These are phyloP conservation scores for Fusarium austroafricanum DNA, from an alignment of 2,329 filamentous ascomycete genomes.

Conservation along the genomic window DNA sequence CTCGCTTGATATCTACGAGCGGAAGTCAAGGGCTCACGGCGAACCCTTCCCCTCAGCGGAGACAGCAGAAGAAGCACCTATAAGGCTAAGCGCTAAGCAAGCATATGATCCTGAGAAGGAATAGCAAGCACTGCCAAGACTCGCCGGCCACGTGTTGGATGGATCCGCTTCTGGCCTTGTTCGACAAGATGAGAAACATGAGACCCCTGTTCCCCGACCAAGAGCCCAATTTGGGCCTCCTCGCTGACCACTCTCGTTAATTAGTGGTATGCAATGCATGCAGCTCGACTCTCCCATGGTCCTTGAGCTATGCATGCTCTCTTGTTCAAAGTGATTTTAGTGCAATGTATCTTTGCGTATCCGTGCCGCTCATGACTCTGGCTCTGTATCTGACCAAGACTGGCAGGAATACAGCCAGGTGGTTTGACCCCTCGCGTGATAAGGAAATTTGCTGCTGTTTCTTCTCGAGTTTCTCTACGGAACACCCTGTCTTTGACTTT, in stretches of 20 bases:
- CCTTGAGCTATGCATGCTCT: constrained; percentile 4
- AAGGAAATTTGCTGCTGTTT: background rate
- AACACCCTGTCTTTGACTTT: background rate
- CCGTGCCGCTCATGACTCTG: constrained; percentile 12
- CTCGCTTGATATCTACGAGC: background rate
- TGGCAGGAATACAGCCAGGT: background rate
- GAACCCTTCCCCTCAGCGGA: constrained; percentile 4
- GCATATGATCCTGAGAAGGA: constrained; percentile 11
- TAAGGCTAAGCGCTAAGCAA: constrained; percentile 28
- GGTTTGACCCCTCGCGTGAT: background rate
- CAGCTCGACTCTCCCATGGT: constrained; percentile 21
- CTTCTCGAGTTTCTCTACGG: background rate
- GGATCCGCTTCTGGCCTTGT: constrained; percentile 41
- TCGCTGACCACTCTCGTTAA: constrained; percentile 27
- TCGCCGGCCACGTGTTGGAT: constrained; percentile 44
- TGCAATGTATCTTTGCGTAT: constrained; percentile 15
- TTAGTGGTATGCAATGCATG: constrained; percentile 2
- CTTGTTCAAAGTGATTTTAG: constrained; percentile 15
- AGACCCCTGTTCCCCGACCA: constrained; percentile 29
- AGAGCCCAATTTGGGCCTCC: constrained; percentile 30
- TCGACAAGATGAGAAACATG: constrained; percentile 40
- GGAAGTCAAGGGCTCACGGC: background rate
- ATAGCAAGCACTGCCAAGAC: constrained; percentile 28
- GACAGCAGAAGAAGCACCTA: constrained; percentile 19
- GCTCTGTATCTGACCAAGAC: background rate